These are phyloP conservation scores for Phytophthora ohioensis DNA, from an alignment of 352 stramenopile species.

Conservation along the genomic window DNA sequence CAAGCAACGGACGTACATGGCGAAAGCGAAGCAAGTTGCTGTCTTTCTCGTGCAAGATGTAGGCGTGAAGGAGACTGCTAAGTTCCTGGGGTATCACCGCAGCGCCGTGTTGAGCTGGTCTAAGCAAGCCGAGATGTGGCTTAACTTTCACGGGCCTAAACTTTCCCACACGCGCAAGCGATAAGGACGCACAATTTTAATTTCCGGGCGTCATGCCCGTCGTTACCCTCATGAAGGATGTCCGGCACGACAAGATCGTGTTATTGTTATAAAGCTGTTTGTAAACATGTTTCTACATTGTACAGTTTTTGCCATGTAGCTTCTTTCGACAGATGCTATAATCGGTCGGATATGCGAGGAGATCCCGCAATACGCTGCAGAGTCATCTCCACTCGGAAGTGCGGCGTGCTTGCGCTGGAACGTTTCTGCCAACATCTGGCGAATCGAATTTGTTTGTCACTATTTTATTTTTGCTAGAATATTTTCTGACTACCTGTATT, in stretches of 20 bases:
- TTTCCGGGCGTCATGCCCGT: not conserved
- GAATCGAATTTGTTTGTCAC: not conserved
- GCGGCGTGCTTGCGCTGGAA: not conserved
- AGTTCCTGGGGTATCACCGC: not conserved
- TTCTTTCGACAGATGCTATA: not conserved
- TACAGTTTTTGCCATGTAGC: not conserved
- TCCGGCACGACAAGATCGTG: not conserved
- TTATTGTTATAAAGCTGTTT: not conserved
- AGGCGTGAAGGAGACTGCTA: not conserved
- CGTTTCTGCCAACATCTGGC: not conserved
- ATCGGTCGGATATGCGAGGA: not conserved
- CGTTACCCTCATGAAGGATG: conserved; percentile 3
- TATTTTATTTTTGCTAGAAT: not conserved
- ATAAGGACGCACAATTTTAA: no score
- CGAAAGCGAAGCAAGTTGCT: not conserved
- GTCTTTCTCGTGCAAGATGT: not conserved
- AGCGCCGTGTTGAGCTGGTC: not conserved
- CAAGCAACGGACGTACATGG: not conserved
- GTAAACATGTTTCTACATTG: not conserved
- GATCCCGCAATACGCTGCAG: not conserved
- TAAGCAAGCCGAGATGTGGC: not conserved
- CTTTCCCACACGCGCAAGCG: not conserved
- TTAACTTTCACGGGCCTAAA: not conserved
- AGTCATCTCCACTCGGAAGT: not conserved
- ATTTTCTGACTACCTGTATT: not conserved